Evolutionary conservation across 352 stramenopile genomes (phyloP), one percentile per base, ranked within the genome.

Genomic region (Elongisporangium prolatum): DNA sequence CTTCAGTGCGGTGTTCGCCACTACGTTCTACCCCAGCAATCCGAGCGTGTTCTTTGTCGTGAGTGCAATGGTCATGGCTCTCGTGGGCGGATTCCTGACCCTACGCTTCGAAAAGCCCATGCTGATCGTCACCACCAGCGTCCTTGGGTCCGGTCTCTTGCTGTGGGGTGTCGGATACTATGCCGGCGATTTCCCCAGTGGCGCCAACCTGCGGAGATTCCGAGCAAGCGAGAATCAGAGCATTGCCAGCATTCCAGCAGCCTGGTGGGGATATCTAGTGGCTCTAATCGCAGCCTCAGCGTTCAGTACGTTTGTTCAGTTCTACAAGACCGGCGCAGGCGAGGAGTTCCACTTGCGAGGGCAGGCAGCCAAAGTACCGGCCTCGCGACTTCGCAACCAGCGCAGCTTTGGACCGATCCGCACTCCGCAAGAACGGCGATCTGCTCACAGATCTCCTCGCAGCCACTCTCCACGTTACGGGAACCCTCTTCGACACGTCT

Each of bases 111-210:
- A 92, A 59, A 84, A 80, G 21, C 79, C 81, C 0, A 64, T 75
- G 25, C 62, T 88, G 2, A 61, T 90, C 6, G 64, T 70, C 11
- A 60, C 69, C 21, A 86, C 77, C 17, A 82, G 74, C 52, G 63
- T 88, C 18, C 60, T 77, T 0, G 80, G 80, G 11, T 70, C 72
- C 0, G 72, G 69, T 20, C 60, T 80, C 18, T 18, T 73, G 2
- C 69, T 84, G 11, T 87, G 73, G 74, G 80, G 80, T 18, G 65
- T 87, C 48, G 80, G 80, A 50, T 86, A 84, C 65, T 88, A 87
- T 58, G 67, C 65, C 2, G 80, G 80, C 14, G 69, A 80, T 37
- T 88, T 84, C 57, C 77, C 80, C 8, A 84, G 72, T 2, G 77
- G 75, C 52, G 68, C 78, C 58, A 70, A 80, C 44, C 61, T 90